Evolutionary conservation across 179 eudicot species (phyloP), one percentile per base, ranked within the genome.

Genomic region (Beta corolliflora): DNA sequence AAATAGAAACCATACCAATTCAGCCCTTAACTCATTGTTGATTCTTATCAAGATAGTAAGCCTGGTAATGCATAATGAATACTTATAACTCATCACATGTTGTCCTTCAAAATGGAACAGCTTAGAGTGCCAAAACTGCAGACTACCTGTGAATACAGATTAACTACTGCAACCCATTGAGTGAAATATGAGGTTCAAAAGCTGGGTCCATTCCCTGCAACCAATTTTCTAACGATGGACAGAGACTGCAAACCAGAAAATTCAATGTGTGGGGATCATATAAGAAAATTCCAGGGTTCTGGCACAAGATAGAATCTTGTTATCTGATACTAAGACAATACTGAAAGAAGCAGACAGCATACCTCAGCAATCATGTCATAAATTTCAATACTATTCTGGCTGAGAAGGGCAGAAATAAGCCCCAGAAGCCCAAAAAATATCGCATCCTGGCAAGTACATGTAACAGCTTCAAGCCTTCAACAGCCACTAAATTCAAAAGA

Each of bases 331-430:
- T 15, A 3, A 55, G 15, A 55, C 18, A 55, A 55, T 10, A 29
- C 10, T 55, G 59, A 55, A 55, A 55, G 59, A 55, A 55, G 4
- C 12, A 55, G 18, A 60, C 25, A 60, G 71, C 60, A 56, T 85
- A 94, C 99, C 96, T 94, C 91, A 64, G 91, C 92, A 78, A 96
- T 85, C 83, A 91, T 83, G 56, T 92, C 97, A 84, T 76, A 82
- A 53, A 75, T 72, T 83, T 91, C 90, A 55, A 83, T 58, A 76
- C 83, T 83, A 76, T 90, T 91, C 54, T 84, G 65, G 84, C 82
- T 81, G 77, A 89, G 84, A 80, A 89, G 55, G 69, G 86, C 82
- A 69, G 92, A 87, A 79, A 86, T 82, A 75, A 91, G 85, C 13
- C 90, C 91, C 86, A 96, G 90, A 80, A 94, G 97, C 86, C 87